Evolutionary conservation across 768 basidiomycete genomes (phyloP).

Genomic region (Panus rudis): DNA sequence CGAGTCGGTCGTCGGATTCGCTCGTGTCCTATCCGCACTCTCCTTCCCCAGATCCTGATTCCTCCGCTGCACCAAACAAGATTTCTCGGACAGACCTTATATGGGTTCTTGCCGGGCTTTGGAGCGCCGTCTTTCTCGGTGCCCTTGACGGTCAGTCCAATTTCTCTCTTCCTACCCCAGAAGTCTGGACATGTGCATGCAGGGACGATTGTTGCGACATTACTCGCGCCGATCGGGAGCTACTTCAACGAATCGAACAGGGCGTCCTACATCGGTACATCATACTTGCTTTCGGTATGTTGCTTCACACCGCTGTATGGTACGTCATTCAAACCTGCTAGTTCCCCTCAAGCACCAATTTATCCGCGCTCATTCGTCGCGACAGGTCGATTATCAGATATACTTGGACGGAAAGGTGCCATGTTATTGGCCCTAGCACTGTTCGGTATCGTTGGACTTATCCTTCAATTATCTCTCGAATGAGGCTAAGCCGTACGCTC

Average conservation of each 20-base stretch:
- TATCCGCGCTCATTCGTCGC: conserved; percentile 15
- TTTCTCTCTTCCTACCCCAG: background rate
- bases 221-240: conserved; percentile 79
- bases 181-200: conserved; percentile 2
- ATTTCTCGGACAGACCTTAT: conserved; percentile 47
- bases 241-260: conserved; percentile 75
- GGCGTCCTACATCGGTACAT: conserved; percentile 82
- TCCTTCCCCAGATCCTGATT: conserved; percentile 10
- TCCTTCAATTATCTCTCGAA: conserved; percentile 13
- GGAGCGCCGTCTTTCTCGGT: conserved; percentile 79
- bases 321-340: conserved; percentile 24
- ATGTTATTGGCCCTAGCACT: conserved; percentile 79
- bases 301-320: conserved; percentile 90
- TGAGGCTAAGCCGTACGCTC: conserved; percentile 4
- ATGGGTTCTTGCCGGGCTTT: conserved; percentile 73
- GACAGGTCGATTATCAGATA: conserved; percentile 78
- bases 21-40: conserved; percentile 35
- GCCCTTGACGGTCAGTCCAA: conserved; percentile 67
- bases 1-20: conserved; percentile 23
- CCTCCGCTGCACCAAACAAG: conserved; percentile 26
- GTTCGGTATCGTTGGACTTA: conserved; percentile 53
- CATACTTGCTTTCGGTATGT: conserved; percentile 82
- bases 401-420: conserved; percentile 78
- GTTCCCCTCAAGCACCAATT: conserved; percentile 11
- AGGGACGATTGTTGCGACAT: conserved; percentile 85